phyloP scores from a whole-genome alignment of 176 grass and related monocot species.

The Triticum dicoccoides region DNA sequence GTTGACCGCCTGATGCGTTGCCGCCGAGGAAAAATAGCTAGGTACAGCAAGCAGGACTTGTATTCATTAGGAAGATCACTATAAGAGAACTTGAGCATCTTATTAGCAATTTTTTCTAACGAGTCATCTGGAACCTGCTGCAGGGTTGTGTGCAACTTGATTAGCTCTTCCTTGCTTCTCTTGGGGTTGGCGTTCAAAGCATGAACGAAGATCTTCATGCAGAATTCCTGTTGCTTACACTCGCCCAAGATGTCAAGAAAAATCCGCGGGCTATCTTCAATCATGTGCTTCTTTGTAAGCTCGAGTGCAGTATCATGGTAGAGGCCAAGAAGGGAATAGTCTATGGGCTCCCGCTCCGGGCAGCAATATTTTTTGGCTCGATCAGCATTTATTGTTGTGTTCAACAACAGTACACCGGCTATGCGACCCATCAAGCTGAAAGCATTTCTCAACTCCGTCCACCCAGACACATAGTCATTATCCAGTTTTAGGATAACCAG shows the following conservation, averaged over 20 bases:
- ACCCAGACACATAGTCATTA: background rate
- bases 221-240: background rate
- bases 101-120: background rate
- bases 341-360: background rate
- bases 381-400: no score
- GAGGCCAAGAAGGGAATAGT: background rate
- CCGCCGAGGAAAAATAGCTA: background rate
- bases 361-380: background rate
- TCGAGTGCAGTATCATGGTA: background rate
- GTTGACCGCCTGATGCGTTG: background rate
- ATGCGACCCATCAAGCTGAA: background rate
- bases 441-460: background rate
- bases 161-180: background rate
- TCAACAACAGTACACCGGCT: background rate
- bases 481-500: background rate
- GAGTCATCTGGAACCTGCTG: background rate
- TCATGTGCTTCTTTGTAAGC: background rate
- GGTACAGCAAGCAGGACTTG: constrained; percentile 13
- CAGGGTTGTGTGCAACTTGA: background rate
- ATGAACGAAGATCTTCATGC: background rate
- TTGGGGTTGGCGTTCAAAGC: background rate
- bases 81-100: background rate
- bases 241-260: background rate
- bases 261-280: background rate
- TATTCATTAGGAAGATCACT: background rate